Evolutionary conservation across 2,329 filamentous ascomycete genomes (phyloP), one percentile per base, ranked within the genome.

Genomic region (Xenosphaeropsis pyriputrescens): DNA sequence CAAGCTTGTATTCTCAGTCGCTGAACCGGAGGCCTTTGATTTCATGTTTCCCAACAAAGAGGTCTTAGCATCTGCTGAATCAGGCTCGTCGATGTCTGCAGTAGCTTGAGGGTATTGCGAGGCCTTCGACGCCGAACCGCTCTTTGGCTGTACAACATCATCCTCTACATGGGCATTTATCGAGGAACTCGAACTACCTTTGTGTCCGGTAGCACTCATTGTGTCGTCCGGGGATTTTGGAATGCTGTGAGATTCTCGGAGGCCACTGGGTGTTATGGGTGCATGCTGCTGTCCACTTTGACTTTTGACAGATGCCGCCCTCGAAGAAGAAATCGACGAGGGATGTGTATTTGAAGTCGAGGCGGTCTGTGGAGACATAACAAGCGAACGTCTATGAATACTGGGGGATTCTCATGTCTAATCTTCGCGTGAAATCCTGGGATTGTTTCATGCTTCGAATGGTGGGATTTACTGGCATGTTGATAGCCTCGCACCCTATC

Each of bases 1-100:
- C 18, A 78, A 56, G 2, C 68, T 62, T 2, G 71, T 72, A 2
- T 62, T 64, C 47, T 78, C 73, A 45, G 57, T 58, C 6, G 58
- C 42, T 8, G 22, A 32, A 9, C 32, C 38, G 4, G 19, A 9
- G 17, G 32, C 18, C 31, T 26, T 38, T 22, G 22, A n/a, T 30
- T 26, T 29, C 36, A 14, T 33, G 29, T 18, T 35, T 29, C 18
- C 32, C 22, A 16, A 31, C 17, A 31, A 34, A 7, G 18, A 18
- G 22, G 34, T 33, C 26, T 36, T 36, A n/a, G 19, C 32, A 16
- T 17, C 32, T 29, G 16, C 18, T n/a, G 17, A 17, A 26, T 26
- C 22, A 6, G 31, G 14, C 15, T 35, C 13, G 12, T 31, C 17
- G 12, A 17, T 5, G 17, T 26, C 34, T 18, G 5, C 13, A 12